Percentiles rank a stretch among this genome's conserved stretches.
phyloP scores from a whole-genome alignment of 768 basidiomycete genomes.

The Neoboletus subvelutipes region DNA sequence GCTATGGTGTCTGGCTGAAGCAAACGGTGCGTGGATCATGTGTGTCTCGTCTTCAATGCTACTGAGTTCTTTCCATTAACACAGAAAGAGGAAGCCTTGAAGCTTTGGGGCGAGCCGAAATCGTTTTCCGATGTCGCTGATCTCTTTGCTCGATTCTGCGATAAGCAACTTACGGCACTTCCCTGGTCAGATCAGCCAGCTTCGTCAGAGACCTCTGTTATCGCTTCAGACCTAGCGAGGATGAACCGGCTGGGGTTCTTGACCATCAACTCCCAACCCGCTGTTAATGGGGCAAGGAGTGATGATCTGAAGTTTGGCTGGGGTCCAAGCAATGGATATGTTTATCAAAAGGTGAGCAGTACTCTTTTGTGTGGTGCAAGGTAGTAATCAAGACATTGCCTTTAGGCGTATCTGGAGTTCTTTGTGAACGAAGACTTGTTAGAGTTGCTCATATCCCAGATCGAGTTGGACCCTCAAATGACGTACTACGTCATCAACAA shows the following conservation, averaged over 20 bases:
- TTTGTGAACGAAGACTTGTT: slow-evolving; percentile 81
- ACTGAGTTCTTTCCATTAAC: slow-evolving; percentile 9
- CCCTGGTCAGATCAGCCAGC: slow-evolving; percentile 96
- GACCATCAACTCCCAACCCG: slow-evolving; percentile 97
- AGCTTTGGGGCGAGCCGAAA: slow-evolving; percentile 85
- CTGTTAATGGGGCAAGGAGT: slow-evolving; percentile 85
- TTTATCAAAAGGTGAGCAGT: slow-evolving; percentile 83
- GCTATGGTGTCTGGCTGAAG: slow-evolving; percentile 91
- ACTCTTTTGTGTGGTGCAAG: not conserved
- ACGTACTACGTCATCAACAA: slow-evolving; percentile 99
- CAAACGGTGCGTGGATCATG: slow-evolving; percentile 59
- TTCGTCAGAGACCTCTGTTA: slow-evolving; percentile 78
- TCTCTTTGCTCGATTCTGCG: slow-evolving; percentile 86
- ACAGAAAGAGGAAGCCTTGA: slow-evolving; percentile 87
- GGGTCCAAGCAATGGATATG: slow-evolving; percentile 92
- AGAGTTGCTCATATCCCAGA: slow-evolving; percentile 68
- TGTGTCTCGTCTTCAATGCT: not conserved
- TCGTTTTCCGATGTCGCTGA: slow-evolving; percentile 59
- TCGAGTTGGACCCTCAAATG: slow-evolving; percentile 83
- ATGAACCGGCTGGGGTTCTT: slow-evolving; percentile 93
- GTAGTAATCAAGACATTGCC: not conserved
- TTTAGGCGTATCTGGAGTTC: slow-evolving; percentile 92
- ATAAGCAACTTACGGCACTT: slow-evolving; percentile 66
- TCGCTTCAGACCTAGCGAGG: slow-evolving; percentile 72
- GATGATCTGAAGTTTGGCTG: slow-evolving; percentile 87